Percentiles rank a stretch among this genome's conserved stretches.
phyloP scores from a whole-genome alignment of 176 grass and related monocot species.

The Avena atlantica region DNA sequence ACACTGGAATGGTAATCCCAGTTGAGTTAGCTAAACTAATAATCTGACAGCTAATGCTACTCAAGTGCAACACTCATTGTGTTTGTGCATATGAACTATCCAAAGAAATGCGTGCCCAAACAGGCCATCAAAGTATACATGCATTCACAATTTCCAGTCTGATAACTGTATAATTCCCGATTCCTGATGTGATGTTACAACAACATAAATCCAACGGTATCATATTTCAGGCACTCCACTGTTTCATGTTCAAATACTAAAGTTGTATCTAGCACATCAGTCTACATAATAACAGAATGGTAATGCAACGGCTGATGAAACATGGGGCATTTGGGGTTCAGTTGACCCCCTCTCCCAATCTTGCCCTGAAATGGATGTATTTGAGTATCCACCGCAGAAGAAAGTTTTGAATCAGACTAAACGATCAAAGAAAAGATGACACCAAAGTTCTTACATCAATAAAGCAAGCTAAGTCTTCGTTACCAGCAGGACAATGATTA shows the following conservation, averaged over 20 bases:
- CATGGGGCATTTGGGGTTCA: neutral
- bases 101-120: neutral
- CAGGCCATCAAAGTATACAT: neutral
- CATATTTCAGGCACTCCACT: neutral
- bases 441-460: neutral
- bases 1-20: neutral
- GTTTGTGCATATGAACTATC: neutral
- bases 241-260: neutral
- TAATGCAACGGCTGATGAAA: neutral
- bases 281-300: neutral
- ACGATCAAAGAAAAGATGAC: neutral
- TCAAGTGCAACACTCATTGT: neutral
- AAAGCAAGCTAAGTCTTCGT: neutral
- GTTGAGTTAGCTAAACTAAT: neutral
- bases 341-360: neutral
- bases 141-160: neutral
- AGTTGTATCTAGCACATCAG: neutral
- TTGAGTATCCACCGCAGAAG: neutral
- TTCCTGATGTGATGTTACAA: neutral
- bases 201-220: neutral
- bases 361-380: neutral
- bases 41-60: neutral
- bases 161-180: neutral
- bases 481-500: too few relatives aligned
- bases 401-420: neutral